Evolutionary conservation across 345 rosid species (phyloP).

Genomic region (Aquilaria sinensis): DNA sequence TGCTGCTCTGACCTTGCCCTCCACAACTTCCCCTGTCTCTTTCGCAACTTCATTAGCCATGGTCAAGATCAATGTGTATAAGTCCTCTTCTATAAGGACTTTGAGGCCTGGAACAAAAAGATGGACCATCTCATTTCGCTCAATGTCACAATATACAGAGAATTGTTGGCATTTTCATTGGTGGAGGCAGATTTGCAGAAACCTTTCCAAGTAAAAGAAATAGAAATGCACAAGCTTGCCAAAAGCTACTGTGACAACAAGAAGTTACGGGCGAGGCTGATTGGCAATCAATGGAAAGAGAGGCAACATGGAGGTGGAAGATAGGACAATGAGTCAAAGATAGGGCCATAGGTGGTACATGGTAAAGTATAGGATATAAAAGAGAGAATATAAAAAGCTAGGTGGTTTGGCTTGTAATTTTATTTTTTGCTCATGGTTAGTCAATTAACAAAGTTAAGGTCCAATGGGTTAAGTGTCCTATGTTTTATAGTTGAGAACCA

Average conservation of each 20-base stretch:
- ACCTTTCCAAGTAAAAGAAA: slow-evolving; percentile 20
- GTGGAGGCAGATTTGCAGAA: slow-evolving; percentile 54
- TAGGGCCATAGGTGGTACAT: too few species aligned
- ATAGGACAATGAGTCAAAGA: too few species aligned
- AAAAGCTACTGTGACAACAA: slow-evolving; percentile 63
- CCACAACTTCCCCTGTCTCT: slow-evolving; percentile 38
- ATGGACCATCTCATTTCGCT: slow-evolving; percentile 64
- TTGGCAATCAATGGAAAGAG: too few species aligned
- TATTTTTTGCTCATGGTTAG: too few species aligned
- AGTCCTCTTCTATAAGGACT: slow-evolving; percentile 53
- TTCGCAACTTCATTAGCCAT: slow-evolving; percentile 56
- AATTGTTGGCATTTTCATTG: slow-evolving; percentile 68
- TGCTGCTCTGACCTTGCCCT: slow-evolving; percentile 44
- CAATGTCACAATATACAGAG: slow-evolving; percentile 62
- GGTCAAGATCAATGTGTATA: slow-evolving; percentile 59
- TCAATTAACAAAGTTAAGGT: too few species aligned
- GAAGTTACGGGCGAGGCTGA: slow-evolving; percentile 23
- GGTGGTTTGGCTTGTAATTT: too few species aligned
- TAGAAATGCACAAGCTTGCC: slow-evolving; percentile 40
- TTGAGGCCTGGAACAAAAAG: slow-evolving; percentile 61
- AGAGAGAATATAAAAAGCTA: too few species aligned
- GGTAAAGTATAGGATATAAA: too few species aligned
- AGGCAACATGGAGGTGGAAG: too few species aligned
- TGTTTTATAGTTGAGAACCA: too few species aligned
- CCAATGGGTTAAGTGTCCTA: too few species aligned